Base-by-base conservation (phyloP, 129 eudicot genomes). In the Flaveria trinervia region DNA sequence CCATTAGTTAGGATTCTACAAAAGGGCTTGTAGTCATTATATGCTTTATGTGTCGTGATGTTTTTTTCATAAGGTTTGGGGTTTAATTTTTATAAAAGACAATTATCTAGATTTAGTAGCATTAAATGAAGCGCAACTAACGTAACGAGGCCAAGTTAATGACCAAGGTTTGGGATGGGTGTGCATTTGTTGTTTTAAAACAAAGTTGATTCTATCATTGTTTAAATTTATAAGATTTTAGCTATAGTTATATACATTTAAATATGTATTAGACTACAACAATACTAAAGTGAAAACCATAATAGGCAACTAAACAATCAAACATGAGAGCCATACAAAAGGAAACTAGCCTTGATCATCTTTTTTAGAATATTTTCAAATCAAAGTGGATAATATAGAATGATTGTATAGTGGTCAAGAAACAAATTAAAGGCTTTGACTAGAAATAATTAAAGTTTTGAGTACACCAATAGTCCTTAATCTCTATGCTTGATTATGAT, bases 371-470 rank as follows among this genome's bases (percentile, higher is more conserved):
- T 45, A 3, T 12, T 60, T 60, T 13, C 2, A 61, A 23, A 61
- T 61, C 67, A 61, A 61, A 61, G 67, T 61, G 67, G 67, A 10
- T 25, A 18, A 61, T 5, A 25, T 61, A 11, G 41, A 61, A 64
- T 64, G 20, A 30, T 64, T 61, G 67, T 25, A 57, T 57, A 28
- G 17, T 18, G 36, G 43, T 4, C 43, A 26, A 28, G 20, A 28
- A 64, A 64, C 18, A 64, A 62, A 62, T 18, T 28, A 64, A 64
- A 28, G 69, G 45, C 44, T 2, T 30, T 28, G 22, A 64, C 45
- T 30, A 28, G 9, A 61, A 16, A 8, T 61, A 61, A 61, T 61
- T 4, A 61, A 25, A 26, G 67, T 61, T 25, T 22, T 12, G 43
- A 61, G 17, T 13, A 61, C 67, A 61, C 36, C 17, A 25, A 25